Conservation (phyloP, 2,329 filamentous ascomycete genomes). For the Bimuria novae-zelandiae region DNA sequence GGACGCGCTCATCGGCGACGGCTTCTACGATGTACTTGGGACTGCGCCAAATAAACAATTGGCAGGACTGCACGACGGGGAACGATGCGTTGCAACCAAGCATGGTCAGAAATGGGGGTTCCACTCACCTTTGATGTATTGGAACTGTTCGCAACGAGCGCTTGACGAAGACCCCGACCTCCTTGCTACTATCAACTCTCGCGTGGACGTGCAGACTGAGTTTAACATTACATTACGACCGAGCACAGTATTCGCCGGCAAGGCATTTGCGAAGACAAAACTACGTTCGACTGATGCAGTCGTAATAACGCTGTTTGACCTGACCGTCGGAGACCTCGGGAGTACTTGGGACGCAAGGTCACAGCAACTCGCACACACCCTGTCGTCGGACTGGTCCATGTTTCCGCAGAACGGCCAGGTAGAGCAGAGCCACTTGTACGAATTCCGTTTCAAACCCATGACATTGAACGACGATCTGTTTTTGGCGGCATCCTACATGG, state of each 20-base stretch:
- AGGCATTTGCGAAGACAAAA: slow-evolving; percentile 69
- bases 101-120: slow-evolving; percentile 73
- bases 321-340: slow-evolving; percentile 66
- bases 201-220: slow-evolving; percentile 64
- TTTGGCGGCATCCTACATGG: slow-evolving; percentile 67
- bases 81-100: slow-evolving; percentile 40
- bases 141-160: slow-evolving; percentile 67
- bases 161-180: slow-evolving; percentile 67
- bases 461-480: slow-evolving; percentile 68
- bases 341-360: slow-evolving; percentile 68
- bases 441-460: slow-evolving; percentile 78
- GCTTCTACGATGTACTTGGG: slow-evolving; percentile 23
- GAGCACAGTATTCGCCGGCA: slow-evolving; percentile 82
- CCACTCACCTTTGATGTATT: slow-evolving; percentile 82
- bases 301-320: slow-evolving; percentile 76
- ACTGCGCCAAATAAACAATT: slow-evolving; percentile 7
- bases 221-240: slow-evolving; percentile 76
- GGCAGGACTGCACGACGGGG: slow-evolving; percentile 15
- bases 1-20: slow-evolving; percentile 65
- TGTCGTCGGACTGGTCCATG: slow-evolving; percentile 64
- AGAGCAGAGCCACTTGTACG: slow-evolving; percentile 66
- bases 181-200: slow-evolving; percentile 70
- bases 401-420: slow-evolving; percentile 65
- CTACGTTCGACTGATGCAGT: slow-evolving; percentile 76
- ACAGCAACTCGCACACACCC: slow-evolving; percentile 55